Evolutionary conservation across 208 protist genomes (phyloP), one percentile per base, ranked within the genome.

Genomic region (Wallacemonas collosoma): DNA sequence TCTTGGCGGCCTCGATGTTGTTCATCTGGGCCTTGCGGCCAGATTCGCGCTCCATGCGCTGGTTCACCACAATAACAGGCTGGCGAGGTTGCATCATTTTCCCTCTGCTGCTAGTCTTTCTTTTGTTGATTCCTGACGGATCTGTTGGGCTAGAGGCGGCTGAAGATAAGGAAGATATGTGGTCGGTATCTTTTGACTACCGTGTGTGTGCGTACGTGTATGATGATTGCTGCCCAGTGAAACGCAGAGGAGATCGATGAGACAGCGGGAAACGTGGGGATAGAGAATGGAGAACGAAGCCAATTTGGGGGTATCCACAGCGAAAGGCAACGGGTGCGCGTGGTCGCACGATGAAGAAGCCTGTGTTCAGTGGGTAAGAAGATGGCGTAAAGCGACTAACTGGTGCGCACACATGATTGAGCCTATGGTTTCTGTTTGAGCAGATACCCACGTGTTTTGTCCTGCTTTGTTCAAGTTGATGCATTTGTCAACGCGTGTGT

Each of bases 1-100:
- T 97, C 84, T 99, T 99, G 43, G 97, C 98, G 11, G 99, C 99
- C 57, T 95, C 74, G 68, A 99, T 99, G 85, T 99, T 99, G 73
- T 91, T 96, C 65, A 99, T 84, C 88, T 99, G 99, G 1, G 99
- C 99, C 89, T 99, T 99, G 68, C 91, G 89, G 17, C 99, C 98
- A 61, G 81, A 93, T 80, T 99, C 98, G 43, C 98, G 91, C 85
- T 99, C 98, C 7, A 98, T 93, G 71, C 98, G 98, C 72, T 98
- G 88, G 75, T 99, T 95, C 36, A 98, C 63, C 55, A 98, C 93
- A 79, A 97, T 95, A 35, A 98, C 89, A 14, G 84, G 93, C 74
- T 94, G 90, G 73, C 95, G 92, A 39, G 76, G 75, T 41, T 80
- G 75, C 80, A 87, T 90, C 47, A 62, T 86, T 36, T 61, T 71